Percentiles rank a stretch among this genome's conserved stretches.
These are phyloP conservation scores for Trichoderma semiorbis DNA, from an alignment of 2,329 filamentous ascomycete genomes.

Conservation along the genomic window DNA sequence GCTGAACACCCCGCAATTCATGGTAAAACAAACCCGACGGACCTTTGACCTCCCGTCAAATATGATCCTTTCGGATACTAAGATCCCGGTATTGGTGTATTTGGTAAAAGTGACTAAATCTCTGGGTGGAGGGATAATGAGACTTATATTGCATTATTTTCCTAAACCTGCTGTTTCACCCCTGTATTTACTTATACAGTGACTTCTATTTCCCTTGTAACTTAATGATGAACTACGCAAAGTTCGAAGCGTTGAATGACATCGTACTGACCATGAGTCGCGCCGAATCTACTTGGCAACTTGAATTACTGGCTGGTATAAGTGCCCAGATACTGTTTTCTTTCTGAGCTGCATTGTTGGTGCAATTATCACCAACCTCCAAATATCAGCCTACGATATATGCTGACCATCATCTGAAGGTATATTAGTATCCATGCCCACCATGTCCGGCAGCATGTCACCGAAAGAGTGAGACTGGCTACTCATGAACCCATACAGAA, in stretches of 20 bases:
- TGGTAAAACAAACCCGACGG: neutral
- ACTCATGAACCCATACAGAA: neutral
- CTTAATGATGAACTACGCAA: neutral
- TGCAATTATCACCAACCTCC: neutral
- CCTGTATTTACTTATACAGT: neutral
- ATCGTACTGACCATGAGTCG: neutral
- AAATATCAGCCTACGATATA: neutral
- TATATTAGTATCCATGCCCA: neutral
- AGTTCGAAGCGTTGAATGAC: neutral
- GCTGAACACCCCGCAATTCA: neutral
- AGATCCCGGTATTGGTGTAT: neutral
- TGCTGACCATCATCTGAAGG: neutral
- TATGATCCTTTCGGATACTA: neutral
- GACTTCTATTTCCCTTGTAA: neutral
- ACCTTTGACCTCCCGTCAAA: neutral
- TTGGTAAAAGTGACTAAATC: neutral
- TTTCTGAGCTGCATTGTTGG: neutral
- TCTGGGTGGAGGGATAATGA: neutral
- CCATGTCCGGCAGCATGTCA: neutral
- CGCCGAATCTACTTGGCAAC: neutral
- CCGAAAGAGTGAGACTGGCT: neutral
- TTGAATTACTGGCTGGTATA: neutral
- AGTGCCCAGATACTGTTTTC: neutral
- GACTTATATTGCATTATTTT: neutral
- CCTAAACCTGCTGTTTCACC: fast-evolving